Conservation (phyloP, 768 basidiomycete species). For the Leccinum uliginosum region DNA sequence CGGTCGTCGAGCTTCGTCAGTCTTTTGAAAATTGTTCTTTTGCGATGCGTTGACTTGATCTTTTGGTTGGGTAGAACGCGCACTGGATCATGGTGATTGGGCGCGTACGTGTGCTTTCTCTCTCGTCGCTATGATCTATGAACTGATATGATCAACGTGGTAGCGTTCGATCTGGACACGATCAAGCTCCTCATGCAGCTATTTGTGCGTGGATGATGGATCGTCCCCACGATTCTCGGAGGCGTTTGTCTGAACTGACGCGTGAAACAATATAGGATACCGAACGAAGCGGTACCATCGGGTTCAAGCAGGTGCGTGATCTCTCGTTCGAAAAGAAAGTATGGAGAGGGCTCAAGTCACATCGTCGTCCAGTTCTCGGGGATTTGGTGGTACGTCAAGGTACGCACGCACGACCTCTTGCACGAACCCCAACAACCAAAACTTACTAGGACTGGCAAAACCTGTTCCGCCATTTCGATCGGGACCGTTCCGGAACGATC, state of each 20-base stretch:
- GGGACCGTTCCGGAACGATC: constrained; percentile 79
- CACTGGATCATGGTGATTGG: constrained; percentile 65
- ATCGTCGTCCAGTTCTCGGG: constrained; percentile 56
- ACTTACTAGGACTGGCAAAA: constrained; percentile 83
- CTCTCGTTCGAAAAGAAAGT: not conserved
- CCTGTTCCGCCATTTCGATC: constrained; percentile 79
- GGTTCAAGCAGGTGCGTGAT: constrained; percentile 62
- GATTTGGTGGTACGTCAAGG: constrained; percentile 81
- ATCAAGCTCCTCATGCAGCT: constrained; percentile 79
- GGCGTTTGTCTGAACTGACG: not conserved
- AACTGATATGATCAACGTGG: not conserved
- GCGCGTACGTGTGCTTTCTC: constrained; percentile 50
- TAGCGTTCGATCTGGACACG: constrained; percentile 82
- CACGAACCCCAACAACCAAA: too few species aligned
- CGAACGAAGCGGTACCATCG: constrained; percentile 74
- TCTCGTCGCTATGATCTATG: too few species aligned
- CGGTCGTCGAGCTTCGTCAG: constrained; percentile 63
- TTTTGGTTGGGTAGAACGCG: too few species aligned
- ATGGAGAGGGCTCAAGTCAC: too few species aligned
- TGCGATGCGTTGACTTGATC: too few species aligned
- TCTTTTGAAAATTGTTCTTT: constrained; percentile 6
- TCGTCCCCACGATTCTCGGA: too few species aligned
- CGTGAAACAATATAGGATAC: too few species aligned
- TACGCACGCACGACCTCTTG: not conserved
- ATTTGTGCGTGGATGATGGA: constrained; percentile 51